Percentiles rank a stretch among this genome's conserved stretches.
These are phyloP conservation scores for Mycena polygramma DNA, from an alignment of 768 basidiomycete species.

Conservation along the genomic window DNA sequence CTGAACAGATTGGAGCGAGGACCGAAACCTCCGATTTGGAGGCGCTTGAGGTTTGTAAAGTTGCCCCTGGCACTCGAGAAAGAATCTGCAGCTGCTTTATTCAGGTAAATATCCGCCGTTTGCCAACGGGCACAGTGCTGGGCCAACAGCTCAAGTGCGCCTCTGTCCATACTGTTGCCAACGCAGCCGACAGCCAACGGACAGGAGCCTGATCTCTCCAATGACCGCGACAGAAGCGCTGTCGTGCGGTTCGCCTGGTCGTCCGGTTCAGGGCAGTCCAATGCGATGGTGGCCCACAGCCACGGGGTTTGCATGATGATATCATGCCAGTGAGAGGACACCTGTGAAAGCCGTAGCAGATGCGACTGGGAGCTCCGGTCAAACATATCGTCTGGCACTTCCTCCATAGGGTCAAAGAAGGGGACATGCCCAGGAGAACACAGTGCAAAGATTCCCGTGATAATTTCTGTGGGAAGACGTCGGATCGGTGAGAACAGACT, in stretches of 20 bases:
- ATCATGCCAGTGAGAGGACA: not conserved
- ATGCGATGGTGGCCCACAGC: not conserved
- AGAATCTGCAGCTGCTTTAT: not conserved
- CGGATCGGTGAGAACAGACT: not conserved
- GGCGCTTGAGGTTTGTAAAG: not conserved
- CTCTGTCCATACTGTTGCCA: too few species aligned
- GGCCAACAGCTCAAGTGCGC: not conserved
- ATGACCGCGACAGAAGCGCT: not conserved
- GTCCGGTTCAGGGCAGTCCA: not conserved
- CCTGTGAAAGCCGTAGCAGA: not conserved
- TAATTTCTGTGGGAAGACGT: not conserved
- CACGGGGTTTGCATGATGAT: not conserved
- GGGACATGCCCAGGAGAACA: not conserved
- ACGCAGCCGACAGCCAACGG: not conserved
- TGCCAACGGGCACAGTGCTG: not conserved
- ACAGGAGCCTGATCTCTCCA: not conserved
- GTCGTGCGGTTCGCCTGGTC: too few species aligned
- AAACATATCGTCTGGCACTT: not conserved
- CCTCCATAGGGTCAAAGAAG: not conserved
- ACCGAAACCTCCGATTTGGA: not conserved
- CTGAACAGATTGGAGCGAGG: not conserved
- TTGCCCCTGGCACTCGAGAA: not conserved
- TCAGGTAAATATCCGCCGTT: not conserved
- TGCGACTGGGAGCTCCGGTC: not conserved
- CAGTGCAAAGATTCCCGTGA: not conserved